Conservation (phyloP, 306 rosid genomes). For the Cercis canadensis region DNA sequence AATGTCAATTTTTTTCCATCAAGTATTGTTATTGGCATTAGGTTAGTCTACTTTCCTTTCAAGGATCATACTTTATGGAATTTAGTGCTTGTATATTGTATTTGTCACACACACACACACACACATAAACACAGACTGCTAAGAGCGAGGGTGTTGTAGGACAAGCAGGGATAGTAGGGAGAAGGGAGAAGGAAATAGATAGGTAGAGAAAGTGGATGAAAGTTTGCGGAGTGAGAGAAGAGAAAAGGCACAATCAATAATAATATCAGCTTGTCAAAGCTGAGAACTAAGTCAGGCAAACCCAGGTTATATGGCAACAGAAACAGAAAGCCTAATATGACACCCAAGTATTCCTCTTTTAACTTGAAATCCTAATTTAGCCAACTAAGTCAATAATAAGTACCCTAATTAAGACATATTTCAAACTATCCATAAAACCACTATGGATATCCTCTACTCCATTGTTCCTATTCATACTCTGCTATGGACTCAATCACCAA, state of each 20-base stretch:
- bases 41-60: slow-evolving; percentile 7
- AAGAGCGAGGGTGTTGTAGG: too few relatives aligned
- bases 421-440: too few relatives aligned
- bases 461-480: too few relatives aligned
- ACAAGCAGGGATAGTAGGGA: neutral
- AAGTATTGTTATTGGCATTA: slow-evolving; percentile 4
- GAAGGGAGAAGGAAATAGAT: slow-evolving; percentile 20
- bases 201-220: neutral
- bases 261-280: slow-evolving; percentile 12
- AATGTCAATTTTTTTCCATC: slow-evolving; percentile 4
- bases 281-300: slow-evolving; percentile 2
- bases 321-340: neutral
- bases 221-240: neutral
- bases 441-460: too few relatives aligned
- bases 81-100: neutral
- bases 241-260: neutral
- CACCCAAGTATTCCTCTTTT: neutral
- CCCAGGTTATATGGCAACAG: neutral
- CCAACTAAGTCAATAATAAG: too few relatives aligned
- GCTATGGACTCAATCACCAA: slow-evolving; percentile 19
- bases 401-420: too few relatives aligned
- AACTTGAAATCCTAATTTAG: neutral
- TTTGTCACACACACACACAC: slow-evolving; percentile 3
- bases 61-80: slow-evolving; percentile 22
- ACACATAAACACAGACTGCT: neutral